Evolutionary conservation across 2,329 filamentous ascomycete genomes (phyloP).

Genomic region (Akanthomyces muscarius): DNA sequence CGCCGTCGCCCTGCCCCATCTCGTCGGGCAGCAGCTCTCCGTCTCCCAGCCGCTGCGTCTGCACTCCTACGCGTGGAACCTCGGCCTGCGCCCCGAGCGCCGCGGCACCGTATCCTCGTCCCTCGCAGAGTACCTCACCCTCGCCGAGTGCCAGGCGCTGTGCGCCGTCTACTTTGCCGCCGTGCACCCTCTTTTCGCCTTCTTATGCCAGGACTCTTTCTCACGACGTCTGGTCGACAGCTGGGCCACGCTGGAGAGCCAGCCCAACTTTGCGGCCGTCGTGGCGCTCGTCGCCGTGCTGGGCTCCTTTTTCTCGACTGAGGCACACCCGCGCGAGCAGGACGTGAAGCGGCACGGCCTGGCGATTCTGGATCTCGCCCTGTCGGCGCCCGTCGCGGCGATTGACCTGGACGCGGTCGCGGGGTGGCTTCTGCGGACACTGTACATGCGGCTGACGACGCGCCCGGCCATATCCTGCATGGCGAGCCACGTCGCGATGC

Average conservation of each 20-base stretch:
- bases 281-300: constrained; percentile 19
- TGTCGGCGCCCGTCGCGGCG: constrained; percentile 13
- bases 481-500: constrained; percentile 20
- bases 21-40: constrained; percentile 18
- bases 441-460: constrained; percentile 21
- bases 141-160: constrained; percentile 17
- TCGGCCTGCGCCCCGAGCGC: constrained; percentile 19
- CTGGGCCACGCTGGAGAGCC: constrained; percentile 10
- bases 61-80: constrained; percentile 23
- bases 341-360: constrained; percentile 16
- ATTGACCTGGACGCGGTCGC: constrained; percentile 20
- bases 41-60: constrained; percentile 18
- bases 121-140: constrained; percentile 6
- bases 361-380: constrained; percentile 14
- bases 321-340: constrained; percentile 15
- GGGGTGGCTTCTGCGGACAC: constrained; percentile 20
- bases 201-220: background rate
- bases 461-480: constrained; percentile 20
- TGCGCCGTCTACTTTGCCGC: constrained; percentile 17
- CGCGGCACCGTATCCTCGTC: background rate
- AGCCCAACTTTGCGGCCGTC: constrained; percentile 17
- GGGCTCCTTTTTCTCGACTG: constrained; percentile 19
- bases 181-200: constrained; percentile 18
- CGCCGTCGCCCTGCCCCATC: constrained; percentile 21
- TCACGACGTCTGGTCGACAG: background rate